Conservation (phyloP, 2,329 filamentous ascomycete species). For the Fusarium metavorans region DNA sequence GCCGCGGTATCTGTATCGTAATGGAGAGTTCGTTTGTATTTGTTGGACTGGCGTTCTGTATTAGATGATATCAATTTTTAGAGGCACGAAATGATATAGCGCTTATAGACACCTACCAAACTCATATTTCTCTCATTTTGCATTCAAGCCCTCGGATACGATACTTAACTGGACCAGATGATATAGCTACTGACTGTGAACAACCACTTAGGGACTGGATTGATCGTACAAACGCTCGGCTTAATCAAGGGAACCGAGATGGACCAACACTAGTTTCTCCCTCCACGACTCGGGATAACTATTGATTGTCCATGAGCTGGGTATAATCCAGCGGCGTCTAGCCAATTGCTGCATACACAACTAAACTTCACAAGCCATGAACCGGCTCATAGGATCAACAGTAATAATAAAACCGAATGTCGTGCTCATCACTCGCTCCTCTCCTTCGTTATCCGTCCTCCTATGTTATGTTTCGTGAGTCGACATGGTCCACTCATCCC, state of each 20-base stretch:
- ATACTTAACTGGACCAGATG: not conserved
- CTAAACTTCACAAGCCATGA: not conserved
- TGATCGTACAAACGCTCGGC: not conserved
- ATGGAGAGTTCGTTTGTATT: not conserved
- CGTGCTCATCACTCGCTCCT: constrained; percentile 20
- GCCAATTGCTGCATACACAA: not conserved
- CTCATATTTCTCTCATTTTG: not conserved
- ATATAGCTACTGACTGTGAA: not conserved
- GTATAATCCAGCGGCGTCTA: constrained; percentile 1
- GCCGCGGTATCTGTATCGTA: not conserved
- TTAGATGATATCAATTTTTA: constrained; percentile 4
- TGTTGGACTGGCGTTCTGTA: not conserved
- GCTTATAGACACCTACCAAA: not conserved
- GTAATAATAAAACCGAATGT: constrained; percentile 33
- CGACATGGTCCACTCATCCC: not conserved
- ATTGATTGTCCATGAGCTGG: not conserved
- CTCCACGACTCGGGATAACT: not conserved
- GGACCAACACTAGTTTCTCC: not conserved
- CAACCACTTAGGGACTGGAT: not conserved
- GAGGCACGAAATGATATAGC: constrained; percentile 4
- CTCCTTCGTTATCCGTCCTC: not conserved
- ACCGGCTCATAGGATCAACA: not conserved
- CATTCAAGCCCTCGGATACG: not conserved
- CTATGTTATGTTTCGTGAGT: constrained; percentile 8
- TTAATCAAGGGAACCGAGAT: not conserved